Evolutionary conservation across 75 land plant genomes (phyloP).

Genomic region (Cunninghamia lanceolata): DNA sequence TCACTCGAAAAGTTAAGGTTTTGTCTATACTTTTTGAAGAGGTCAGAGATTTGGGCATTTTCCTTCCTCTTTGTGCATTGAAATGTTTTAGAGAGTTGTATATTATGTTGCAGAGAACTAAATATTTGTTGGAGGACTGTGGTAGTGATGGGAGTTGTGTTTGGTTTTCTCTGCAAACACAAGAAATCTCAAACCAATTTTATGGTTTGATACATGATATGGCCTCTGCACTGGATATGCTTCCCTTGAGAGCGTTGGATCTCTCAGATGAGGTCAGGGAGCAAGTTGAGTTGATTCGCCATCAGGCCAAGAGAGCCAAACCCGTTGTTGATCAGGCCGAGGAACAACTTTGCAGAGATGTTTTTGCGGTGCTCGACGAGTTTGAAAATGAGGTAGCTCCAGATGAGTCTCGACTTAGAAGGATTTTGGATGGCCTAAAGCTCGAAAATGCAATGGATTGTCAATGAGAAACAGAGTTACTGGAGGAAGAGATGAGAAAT

Average conservation of each 20-base stretch:
- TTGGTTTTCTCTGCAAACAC: constrained; percentile 39
- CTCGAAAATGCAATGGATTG: constrained; percentile 58
- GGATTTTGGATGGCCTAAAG: constrained; percentile 15
- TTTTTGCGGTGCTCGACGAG: too few relatives aligned
- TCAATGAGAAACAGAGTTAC: constrained; percentile 45
- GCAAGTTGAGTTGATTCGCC: too few relatives aligned
- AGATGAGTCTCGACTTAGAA: too few relatives aligned
- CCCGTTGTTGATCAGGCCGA: too few relatives aligned
- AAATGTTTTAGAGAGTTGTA: constrained; percentile 66
- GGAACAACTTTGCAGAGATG: not conserved
- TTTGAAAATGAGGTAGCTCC: not conserved
- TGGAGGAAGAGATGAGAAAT: too few relatives aligned
- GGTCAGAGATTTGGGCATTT: constrained; percentile 23
- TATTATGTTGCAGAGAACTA: constrained; percentile 46
- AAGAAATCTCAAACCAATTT: constrained; percentile 35
- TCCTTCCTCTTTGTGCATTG: constrained; percentile 34
- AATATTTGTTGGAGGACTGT: constrained; percentile 56
- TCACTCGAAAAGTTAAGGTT: constrained; percentile 38
- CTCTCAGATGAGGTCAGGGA: not conserved
- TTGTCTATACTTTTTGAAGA: constrained; percentile 61
- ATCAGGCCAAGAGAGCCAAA: too few relatives aligned
- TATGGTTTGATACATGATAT: constrained; percentile 40
- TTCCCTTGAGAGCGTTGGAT: constrained; percentile 46
- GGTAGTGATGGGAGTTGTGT: constrained; percentile 31
- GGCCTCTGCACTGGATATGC: constrained; percentile 53